Conservation (phyloP, 495 filamentous ascomycete species). For the Tuber umbilicatum region DNA sequence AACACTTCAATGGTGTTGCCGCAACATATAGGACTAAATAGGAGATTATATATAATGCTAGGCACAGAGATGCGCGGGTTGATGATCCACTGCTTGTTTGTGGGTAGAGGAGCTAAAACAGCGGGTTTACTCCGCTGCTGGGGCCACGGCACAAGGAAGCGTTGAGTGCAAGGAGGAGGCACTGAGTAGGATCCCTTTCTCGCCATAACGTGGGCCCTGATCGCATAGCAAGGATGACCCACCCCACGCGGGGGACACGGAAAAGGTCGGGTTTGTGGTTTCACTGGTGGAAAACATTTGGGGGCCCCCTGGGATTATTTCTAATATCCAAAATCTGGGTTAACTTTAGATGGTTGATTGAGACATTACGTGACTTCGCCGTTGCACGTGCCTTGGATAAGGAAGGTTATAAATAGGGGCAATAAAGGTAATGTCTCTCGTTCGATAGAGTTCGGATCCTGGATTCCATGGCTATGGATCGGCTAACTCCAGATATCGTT, state of each 20-base stretch:
- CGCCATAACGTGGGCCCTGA: conserved; percentile 76
- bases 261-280: conserved; percentile 61
- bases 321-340: background rate
- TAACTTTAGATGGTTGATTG: background rate
- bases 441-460: background rate
- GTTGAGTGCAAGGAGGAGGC: conserved; percentile 58
- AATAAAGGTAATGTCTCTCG: background rate
- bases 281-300: conserved; percentile 66
- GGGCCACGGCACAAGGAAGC: conserved; percentile 64
- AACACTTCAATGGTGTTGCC: conserved; percentile 69
- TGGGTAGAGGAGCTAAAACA: conserved; percentile 64
- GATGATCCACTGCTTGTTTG: conserved; percentile 73
- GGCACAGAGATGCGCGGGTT: conserved; percentile 64
- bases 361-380: background rate
- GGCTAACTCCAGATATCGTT: background rate
- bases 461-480: background rate
- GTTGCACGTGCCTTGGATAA: too few relatives aligned
- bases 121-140: conserved; percentile 60
- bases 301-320: conserved; percentile 24
- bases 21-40: conserved; percentile 64
- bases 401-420: background rate
- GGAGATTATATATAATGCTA: conserved; percentile 60
- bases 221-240: conserved; percentile 64
- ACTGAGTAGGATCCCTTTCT: conserved; percentile 61
- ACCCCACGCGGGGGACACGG: conserved; percentile 60